phyloP scores from a whole-genome alignment of 305 asterid species.

The Solanum hybrid region DNA sequence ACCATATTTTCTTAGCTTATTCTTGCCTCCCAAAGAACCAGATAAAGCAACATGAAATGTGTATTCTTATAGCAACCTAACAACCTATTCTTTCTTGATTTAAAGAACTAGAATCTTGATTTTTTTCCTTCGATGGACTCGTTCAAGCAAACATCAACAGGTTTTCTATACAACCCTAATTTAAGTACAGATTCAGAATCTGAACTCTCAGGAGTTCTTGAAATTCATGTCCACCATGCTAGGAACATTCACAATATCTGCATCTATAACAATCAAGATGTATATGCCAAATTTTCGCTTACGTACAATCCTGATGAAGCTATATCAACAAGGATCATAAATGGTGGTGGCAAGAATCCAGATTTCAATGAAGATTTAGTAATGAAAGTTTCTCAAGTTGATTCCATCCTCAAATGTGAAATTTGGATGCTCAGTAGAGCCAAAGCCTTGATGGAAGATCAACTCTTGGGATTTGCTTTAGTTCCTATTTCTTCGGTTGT shows the following conservation, averaged over 20 bases:
- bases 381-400: constrained; percentile 28
- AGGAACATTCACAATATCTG: constrained; percentile 69
- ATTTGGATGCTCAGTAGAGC: constrained; percentile 71
- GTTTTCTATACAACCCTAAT: constrained; percentile 34
- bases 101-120: neutral
- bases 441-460: constrained; percentile 56
- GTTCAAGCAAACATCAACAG: constrained; percentile 16
- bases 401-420: constrained; percentile 55
- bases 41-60: neutral
- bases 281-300: constrained; percentile 62
- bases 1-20: neutral
- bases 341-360: constrained; percentile 58
- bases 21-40: neutral
- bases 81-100: neutral
- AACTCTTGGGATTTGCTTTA: constrained; percentile 49
- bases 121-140: constrained; percentile 28
- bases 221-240: constrained; percentile 53
- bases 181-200: constrained; percentile 24
- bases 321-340: constrained; percentile 35
- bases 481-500: constrained; percentile 39
- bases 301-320: constrained; percentile 53
- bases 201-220: constrained; percentile 30
- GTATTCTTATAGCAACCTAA: neutral
- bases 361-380: constrained; percentile 40
- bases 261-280: constrained; percentile 64